Percentiles rank a stretch among this genome's conserved stretches.
Evolutionary conservation across 495 filamentous ascomycete species (phyloP).

Genomic region (Penicillium taxi): DNA sequence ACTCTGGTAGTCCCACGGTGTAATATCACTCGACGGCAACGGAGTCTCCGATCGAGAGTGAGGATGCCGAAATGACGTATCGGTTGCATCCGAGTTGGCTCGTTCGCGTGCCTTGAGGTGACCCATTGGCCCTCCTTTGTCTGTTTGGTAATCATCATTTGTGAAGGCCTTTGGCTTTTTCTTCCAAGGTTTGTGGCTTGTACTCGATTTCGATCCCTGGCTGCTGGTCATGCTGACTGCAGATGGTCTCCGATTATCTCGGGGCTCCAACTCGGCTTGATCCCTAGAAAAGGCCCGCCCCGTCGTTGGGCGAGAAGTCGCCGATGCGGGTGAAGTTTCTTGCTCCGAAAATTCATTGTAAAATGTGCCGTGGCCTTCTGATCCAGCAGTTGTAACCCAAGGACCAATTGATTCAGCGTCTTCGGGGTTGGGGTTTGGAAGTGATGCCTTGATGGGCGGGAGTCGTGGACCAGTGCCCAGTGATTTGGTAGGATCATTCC

Average conservation of each 20-base stretch:
- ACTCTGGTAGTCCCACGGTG: slow-evolving; percentile 92
- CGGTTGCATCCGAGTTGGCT: slow-evolving; percentile 62
- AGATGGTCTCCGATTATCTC: slow-evolving; percentile 78
- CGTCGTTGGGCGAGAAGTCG: slow-evolving; percentile 56
- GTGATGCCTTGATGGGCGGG: slow-evolving; percentile 18
- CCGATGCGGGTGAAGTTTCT: slow-evolving; percentile 52
- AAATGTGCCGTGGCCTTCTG: slow-evolving; percentile 33
- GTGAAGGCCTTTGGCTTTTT: slow-evolving; percentile 75
- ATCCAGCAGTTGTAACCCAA: slow-evolving; percentile 26
- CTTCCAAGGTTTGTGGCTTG: slow-evolving; percentile 57
- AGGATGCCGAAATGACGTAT: slow-evolving; percentile 59
- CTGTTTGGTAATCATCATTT: slow-evolving; percentile 62
- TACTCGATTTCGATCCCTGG: slow-evolving; percentile 75
- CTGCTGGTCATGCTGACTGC: slow-evolving; percentile 86
- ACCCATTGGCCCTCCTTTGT: slow-evolving; percentile 43
- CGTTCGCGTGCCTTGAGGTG: slow-evolving; percentile 54
- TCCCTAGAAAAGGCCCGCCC: slow-evolving; percentile 56
- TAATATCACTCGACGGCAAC: slow-evolving; percentile 86
- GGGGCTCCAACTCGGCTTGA: slow-evolving; percentile 55
- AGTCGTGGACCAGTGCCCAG: slow-evolving; percentile 22
- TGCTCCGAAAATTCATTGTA: slow-evolving; percentile 38
- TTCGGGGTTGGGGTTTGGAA: too few relatives aligned
- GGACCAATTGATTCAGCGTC: slow-evolving; percentile 32
- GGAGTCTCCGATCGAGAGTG: slow-evolving; percentile 61
- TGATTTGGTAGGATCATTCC: slow-evolving; percentile 23